Conservation (phyloP, 441 rosid genomes). For the Kokia cookei region DNA sequence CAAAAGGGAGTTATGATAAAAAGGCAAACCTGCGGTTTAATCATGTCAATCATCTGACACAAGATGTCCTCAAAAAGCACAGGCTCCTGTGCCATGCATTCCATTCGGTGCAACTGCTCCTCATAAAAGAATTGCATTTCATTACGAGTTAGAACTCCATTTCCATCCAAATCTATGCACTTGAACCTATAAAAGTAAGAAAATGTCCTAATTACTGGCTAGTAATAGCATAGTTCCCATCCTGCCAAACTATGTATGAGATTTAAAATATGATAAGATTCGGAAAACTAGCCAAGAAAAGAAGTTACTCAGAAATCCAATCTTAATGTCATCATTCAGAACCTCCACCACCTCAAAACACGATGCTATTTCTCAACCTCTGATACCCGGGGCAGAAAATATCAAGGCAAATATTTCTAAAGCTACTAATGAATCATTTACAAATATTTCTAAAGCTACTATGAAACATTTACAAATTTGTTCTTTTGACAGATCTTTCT, state of each 20-base stretch:
- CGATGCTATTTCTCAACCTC: background rate
- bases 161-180: constrained; percentile 95
- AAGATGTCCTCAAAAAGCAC: constrained; percentile 94
- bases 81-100: constrained; percentile 99
- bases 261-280: background rate
- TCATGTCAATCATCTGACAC: constrained; percentile 95
- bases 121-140: constrained; percentile 98
- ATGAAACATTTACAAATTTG: background rate
- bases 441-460: background rate
- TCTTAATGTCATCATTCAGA: background rate
- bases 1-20: constrained; percentile 5
- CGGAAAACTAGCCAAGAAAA: background rate
- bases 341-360: background rate
- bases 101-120: constrained; percentile 98
- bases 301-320: background rate
- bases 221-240: background rate
- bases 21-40: constrained; percentile 66
- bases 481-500: background rate
- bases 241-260: background rate
- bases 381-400: background rate
- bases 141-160: constrained; percentile 78
- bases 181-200: constrained; percentile 61
- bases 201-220: background rate
- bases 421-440: background rate
- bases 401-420: background rate